A percentile compares a stretch with the other conserved stretches of the same genome.
Evolutionary conservation across 2,329 filamentous ascomycete species (phyloP).

Genomic region (Volutella citrinella): DNA sequence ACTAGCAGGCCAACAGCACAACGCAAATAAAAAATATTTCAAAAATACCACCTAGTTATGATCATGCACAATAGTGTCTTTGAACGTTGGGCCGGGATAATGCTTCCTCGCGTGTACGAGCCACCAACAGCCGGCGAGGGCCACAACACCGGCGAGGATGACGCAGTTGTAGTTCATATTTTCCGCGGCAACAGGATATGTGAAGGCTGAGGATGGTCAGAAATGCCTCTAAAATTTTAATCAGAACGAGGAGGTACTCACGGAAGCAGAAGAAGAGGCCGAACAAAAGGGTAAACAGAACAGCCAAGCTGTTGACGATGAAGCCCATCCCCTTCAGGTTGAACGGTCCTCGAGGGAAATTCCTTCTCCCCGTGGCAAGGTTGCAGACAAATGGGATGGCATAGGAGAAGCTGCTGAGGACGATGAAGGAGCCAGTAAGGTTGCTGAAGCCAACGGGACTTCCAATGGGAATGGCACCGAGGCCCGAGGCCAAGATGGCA

Average conservation of each 20-base stretch:
- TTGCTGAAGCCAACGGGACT: slow-evolving; percentile 24
- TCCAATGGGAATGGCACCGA: slow-evolving; percentile 23
- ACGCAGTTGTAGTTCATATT: too few relatives aligned
- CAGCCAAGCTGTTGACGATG: slow-evolving; percentile 14
- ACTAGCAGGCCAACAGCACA: too few relatives aligned
- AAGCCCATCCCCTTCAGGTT: slow-evolving; percentile 9
- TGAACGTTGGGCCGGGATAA: too few relatives aligned
- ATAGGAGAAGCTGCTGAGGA: slow-evolving; percentile 23
- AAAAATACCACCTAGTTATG: too few relatives aligned
- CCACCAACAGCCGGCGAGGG: too few relatives aligned
- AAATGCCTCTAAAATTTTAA: too few relatives aligned
- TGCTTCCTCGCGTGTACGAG: too few relatives aligned
- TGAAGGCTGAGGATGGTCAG: too few relatives aligned
- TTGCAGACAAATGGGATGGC: slow-evolving; percentile 20
- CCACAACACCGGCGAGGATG: too few relatives aligned
- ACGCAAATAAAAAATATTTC: too few relatives aligned
- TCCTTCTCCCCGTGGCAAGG: slow-evolving; percentile 12
- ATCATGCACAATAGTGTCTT: too few relatives aligned
- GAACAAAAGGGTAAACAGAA: slow-evolving; percentile 18
- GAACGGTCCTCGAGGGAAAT: slow-evolving; percentile 17
- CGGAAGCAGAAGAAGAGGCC: slow-evolving; percentile 25
- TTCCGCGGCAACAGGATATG: too few relatives aligned
- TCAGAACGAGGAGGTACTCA: slow-evolving; percentile 16
- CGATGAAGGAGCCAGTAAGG: slow-evolving; percentile 25
- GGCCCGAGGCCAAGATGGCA: slow-evolving; percentile 18